Evolutionary conservation across 768 basidiomycete species (phyloP).

Genomic region (Collybiopsis luxurians): DNA sequence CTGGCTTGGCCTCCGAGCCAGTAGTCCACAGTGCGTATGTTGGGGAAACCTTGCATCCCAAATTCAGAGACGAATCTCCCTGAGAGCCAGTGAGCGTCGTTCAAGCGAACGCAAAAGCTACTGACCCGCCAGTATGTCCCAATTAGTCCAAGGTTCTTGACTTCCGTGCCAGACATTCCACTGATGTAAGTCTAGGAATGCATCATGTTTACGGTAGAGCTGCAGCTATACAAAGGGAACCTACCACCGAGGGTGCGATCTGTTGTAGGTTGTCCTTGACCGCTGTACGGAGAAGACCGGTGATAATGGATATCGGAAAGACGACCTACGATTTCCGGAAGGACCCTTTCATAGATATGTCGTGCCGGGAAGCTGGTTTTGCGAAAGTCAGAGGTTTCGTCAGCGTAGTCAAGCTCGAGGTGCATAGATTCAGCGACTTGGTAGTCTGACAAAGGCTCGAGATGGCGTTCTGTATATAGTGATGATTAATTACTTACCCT

Average conservation of each 20-base stretch:
- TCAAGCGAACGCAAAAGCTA: background rate
- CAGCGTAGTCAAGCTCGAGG: conserved; percentile 81
- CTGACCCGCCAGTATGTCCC: conserved; percentile 79
- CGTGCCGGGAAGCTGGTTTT: conserved; percentile 87
- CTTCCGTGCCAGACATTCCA: conserved; percentile 45
- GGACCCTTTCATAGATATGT: conserved; percentile 83
- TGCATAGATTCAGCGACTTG: conserved; percentile 78
- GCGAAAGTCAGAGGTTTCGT: conserved; percentile 81
- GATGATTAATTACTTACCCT: conserved; percentile 1
- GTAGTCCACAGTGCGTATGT: conserved; percentile 84
- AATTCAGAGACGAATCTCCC: conserved; percentile 90
- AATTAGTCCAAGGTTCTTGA: conserved; percentile 76
- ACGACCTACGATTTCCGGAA: conserved; percentile 71
- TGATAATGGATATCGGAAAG: conserved; percentile 76
- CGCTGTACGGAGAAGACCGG: conserved; percentile 86
- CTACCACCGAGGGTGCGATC: conserved; percentile 65
- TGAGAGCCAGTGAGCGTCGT: background rate
- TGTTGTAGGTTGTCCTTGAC: conserved; percentile 64
- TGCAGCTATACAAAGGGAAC: background rate
- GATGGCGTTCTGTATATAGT: no score
- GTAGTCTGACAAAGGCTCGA: no score
- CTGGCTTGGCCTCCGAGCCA: conserved; percentile 76
- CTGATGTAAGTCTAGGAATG: conserved; percentile 71
- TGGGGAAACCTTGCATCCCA: conserved; percentile 90
- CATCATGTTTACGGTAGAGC: background rate